Percentiles rank a stretch among this genome's conserved stretches.
Conservation (phyloP, 306 rosid genomes). For the Castanospermum australe region DNA sequence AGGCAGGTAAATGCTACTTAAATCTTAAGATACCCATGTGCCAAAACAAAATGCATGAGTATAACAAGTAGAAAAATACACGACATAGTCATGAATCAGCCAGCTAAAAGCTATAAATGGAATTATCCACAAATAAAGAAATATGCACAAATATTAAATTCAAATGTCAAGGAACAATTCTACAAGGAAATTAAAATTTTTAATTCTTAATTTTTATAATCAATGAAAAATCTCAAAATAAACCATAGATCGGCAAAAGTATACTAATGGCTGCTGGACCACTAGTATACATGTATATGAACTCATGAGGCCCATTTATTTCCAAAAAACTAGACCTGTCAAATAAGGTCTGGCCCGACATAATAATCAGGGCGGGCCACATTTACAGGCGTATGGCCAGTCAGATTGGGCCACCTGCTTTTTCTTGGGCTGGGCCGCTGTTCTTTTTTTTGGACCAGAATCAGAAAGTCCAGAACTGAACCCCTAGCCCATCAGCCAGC, state of each 20-base stretch:
- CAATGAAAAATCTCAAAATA: not conserved
- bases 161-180: not conserved
- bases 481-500: not conserved
- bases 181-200: not conserved
- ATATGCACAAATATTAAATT: not conserved
- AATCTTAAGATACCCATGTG: not conserved
- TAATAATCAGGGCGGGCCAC: not conserved
- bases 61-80: not conserved
- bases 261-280: not conserved
- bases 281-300: not conserved
- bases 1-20: not conserved
- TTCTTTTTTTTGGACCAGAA: not conserved
- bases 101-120: not conserved
- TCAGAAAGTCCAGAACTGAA: not conserved
- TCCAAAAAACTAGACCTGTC: not conserved
- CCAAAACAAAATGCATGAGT: not conserved
- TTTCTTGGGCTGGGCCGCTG: not conserved
- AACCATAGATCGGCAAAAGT: not conserved
- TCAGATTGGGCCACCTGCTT: too few species aligned
- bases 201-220: not conserved
- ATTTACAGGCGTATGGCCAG: too few species aligned
- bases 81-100: not conserved
- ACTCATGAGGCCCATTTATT: not conserved
- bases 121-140: not conserved
- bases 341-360: not conserved